These are phyloP conservation scores for Gillenia trifoliata DNA, from an alignment of 306 rosid genomes.

Conservation along the genomic window DNA sequence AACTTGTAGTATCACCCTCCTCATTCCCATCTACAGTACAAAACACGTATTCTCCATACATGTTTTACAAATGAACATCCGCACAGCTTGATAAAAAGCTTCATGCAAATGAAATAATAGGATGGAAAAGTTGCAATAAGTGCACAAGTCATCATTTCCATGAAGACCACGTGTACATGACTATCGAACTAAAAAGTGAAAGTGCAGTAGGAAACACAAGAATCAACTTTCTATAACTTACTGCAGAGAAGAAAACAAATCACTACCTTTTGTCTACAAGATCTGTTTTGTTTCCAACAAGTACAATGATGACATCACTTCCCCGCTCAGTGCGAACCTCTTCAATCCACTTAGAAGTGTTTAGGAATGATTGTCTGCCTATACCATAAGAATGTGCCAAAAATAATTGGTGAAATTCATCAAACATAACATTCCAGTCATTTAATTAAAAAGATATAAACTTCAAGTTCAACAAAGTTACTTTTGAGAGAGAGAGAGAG, in stretches of 20 bases:
- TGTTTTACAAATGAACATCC: not conserved
- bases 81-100: not conserved
- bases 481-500: not conserved
- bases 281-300: slow-evolving; percentile 89
- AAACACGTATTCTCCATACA: not conserved
- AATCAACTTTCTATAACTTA: not conserved
- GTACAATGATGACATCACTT: slow-evolving; percentile 78
- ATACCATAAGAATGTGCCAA: slow-evolving; percentile 1
- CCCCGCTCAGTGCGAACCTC: slow-evolving; percentile 91
- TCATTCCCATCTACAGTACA: not conserved
- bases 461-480: not conserved
- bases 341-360: slow-evolving; percentile 83
- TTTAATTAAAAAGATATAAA: not conserved
- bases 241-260: not conserved
- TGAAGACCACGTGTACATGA: not conserved
- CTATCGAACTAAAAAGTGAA: not conserved
- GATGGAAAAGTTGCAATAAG: not conserved
- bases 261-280: slow-evolving; percentile 89
- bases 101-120: not conserved
- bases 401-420: not conserved
- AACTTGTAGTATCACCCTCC: not conserved
- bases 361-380: slow-evolving; percentile 82
- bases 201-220: not conserved
- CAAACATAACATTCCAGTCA: not conserved
- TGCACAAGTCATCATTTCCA: not conserved